A percentile compares a stretch with the other conserved stretches of the same genome.
These are phyloP conservation scores for Saccharomycopsis malanga DNA, from an alignment of 805 yeast genomes.

Conservation along the genomic window DNA sequence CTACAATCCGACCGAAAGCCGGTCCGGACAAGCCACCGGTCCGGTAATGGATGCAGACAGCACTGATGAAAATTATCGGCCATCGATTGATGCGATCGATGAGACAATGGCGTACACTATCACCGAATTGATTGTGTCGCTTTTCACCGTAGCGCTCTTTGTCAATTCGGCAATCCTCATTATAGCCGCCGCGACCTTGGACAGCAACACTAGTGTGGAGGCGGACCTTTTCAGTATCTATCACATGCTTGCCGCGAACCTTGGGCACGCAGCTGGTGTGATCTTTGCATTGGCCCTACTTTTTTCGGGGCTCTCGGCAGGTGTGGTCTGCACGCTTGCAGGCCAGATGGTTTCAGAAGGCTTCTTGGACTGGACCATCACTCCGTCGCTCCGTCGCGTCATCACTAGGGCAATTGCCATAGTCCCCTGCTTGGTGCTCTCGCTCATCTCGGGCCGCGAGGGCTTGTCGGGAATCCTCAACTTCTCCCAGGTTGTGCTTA, in stretches of 20 bases:
- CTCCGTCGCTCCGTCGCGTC: conserved; percentile 76
- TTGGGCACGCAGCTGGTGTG: conserved; percentile 81
- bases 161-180: conserved; percentile 86
- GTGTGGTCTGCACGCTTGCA: conserved; percentile 87
- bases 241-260: conserved; percentile 55
- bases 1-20: conserved; percentile 25
- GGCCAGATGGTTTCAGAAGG: conserved; percentile 95
- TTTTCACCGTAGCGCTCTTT: conserved; percentile 84
- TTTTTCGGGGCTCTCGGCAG: conserved; percentile 92
- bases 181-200: conserved; percentile 84
- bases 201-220: conserved; percentile 48
- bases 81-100: conserved; percentile 72
- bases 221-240: conserved; percentile 84
- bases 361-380: conserved; percentile 68
- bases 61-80: conserved; percentile 45
- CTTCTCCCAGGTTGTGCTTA: conserved; percentile 74
- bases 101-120: conserved; percentile 76
- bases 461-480: conserved; percentile 74
- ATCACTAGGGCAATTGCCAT: conserved; percentile 80
- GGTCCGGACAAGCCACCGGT: conserved; percentile 13
- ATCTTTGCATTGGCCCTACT: conserved; percentile 84
- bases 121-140: conserved; percentile 73
- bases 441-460: conserved; percentile 66
- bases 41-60: conserved; percentile 21
- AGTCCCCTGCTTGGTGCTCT: conserved; percentile 74